Conservation (phyloP, 345 rosid species). For the Eucalyptus polybractea region DNA sequence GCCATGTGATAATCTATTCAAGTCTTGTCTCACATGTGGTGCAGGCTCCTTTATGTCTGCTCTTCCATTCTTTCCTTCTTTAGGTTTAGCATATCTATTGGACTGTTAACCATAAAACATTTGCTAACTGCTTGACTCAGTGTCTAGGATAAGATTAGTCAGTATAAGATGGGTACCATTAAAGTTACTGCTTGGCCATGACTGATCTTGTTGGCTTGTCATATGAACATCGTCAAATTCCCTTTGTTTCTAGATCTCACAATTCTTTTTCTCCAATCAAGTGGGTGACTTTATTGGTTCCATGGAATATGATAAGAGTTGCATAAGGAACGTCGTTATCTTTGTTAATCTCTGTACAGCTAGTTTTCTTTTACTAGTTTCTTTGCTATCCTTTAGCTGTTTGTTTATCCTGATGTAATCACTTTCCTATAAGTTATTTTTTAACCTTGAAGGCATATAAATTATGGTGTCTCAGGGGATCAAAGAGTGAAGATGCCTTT, state of each 20-base stretch:
- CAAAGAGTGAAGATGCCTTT: conserved; percentile 81
- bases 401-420: not conserved
- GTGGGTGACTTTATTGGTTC: not conserved
- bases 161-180: not conserved
- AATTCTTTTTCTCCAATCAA: not conserved
- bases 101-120: not conserved
- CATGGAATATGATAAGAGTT: not conserved
- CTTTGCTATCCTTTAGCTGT: not conserved
- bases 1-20: not conserved
- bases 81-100: not conserved
- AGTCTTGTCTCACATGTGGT: not conserved
- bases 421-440: not conserved
- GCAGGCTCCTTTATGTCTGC: not conserved
- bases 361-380: not conserved
- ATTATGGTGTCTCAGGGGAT: conserved; percentile 41
- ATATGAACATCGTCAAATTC: not conserved
- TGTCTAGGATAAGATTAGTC: not conserved
- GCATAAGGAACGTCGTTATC: not conserved
- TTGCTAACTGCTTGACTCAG: not conserved
- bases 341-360: not conserved
- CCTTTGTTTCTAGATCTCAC: not conserved
- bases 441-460: not conserved
- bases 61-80: not conserved
- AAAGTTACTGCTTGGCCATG: not conserved
- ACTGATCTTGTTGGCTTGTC: not conserved